Conservation (phyloP, 805 yeast species). For the Wickerhamiella parazyma region DNA sequence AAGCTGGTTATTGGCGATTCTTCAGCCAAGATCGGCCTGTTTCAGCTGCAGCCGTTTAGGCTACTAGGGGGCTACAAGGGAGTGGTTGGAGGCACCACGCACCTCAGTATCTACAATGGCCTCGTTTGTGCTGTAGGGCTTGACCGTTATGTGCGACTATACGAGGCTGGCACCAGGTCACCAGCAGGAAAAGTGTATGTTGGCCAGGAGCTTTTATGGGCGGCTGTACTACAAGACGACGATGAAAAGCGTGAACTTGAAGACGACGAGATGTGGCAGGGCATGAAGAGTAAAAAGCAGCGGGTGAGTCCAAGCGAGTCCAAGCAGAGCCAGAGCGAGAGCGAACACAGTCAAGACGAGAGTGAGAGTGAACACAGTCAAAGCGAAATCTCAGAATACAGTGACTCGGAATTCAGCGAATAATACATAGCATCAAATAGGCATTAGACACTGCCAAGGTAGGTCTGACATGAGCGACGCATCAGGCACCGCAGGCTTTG, state of each 20-base stretch:
- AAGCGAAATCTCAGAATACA: background rate
- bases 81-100: slow-evolving; percentile 56
- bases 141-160: slow-evolving; percentile 76
- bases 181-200: slow-evolving; percentile 57
- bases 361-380: background rate
- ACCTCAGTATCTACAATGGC: slow-evolving; percentile 17
- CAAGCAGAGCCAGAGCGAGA: background rate
- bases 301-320: background rate
- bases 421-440: background rate
- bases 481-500: slow-evolving; percentile 40
- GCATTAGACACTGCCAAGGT: background rate
- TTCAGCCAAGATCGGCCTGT: slow-evolving; percentile 44
- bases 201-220: slow-evolving; percentile 54
- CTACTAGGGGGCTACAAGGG: slow-evolving; percentile 63
- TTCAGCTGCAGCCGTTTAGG: slow-evolving; percentile 18
- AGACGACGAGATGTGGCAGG: slow-evolving; percentile 30
- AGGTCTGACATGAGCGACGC: slow-evolving; percentile 12
- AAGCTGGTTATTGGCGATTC: slow-evolving; percentile 60
- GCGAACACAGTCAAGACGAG: too few relatives aligned
- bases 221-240: slow-evolving; percentile 36
- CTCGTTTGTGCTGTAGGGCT: slow-evolving; percentile 67
- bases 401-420: background rate
- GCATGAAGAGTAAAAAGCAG: slow-evolving; percentile 18
- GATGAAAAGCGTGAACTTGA: slow-evolving; percentile 21
- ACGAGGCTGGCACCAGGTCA: slow-evolving; percentile 44